Conservation (phyloP, 2,329 filamentous ascomycete species). For the Sodiomyces alkalinus region DNA sequence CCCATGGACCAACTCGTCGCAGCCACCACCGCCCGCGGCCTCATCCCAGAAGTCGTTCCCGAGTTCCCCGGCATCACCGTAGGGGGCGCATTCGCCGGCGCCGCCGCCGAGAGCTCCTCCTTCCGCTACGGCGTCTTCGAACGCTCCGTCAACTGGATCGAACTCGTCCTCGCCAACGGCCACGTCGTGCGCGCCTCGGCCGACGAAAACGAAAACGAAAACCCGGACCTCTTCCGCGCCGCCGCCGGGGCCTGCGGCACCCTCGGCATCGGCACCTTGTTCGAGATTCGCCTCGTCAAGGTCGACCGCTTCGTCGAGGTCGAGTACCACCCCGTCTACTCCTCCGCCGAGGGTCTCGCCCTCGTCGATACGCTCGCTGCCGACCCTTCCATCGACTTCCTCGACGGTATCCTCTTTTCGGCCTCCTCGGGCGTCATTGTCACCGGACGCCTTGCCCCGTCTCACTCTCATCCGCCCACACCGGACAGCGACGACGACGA, state of each 20-base stretch:
- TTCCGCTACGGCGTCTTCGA: constrained; percentile 55
- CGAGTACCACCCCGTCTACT: constrained; percentile 31
- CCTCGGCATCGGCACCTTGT: constrained; percentile 42
- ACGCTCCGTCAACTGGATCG: constrained; percentile 42
- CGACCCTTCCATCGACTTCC: constrained; percentile 27
- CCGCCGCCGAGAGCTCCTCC: constrained; percentile 50
- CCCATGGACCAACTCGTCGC: constrained; percentile 50
- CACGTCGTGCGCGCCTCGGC: constrained; percentile 31
- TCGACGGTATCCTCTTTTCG: constrained; percentile 44
- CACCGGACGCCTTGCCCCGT: constrained; percentile 30
- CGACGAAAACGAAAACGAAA: too few relatives aligned
- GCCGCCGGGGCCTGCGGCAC: constrained; percentile 45
- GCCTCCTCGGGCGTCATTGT: constrained; percentile 34
- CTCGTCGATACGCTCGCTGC: constrained; percentile 16
- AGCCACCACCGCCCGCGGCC: constrained; percentile 34
- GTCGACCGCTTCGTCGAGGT: constrained; percentile 39
- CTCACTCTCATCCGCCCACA: too few relatives aligned
- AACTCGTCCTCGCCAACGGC: constrained; percentile 47
- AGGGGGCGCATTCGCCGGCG: constrained; percentile 52
- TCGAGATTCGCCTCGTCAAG: constrained; percentile 40
- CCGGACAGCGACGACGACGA: too few relatives aligned
- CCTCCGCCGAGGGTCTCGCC: constrained; percentile 25
- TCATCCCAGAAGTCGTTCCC: constrained; percentile 53
- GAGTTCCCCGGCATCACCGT: constrained; percentile 57
- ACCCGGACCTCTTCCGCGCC: constrained; percentile 40